phyloP scores from a whole-genome alignment of 176 grass and related monocot genomes.

The Olyra latifolia region DNA sequence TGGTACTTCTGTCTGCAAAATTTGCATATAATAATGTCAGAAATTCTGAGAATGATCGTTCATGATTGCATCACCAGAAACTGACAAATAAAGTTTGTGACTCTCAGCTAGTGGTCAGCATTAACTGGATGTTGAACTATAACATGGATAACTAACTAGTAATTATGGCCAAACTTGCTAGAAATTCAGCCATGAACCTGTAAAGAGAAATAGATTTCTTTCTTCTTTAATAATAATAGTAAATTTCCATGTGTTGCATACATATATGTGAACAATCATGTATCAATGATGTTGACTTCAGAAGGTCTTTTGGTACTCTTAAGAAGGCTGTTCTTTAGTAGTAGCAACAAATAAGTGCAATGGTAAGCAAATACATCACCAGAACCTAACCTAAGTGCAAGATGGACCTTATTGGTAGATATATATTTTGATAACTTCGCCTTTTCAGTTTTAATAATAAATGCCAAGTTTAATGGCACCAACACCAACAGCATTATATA shows the following conservation, averaged over 20 bases:
- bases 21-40: constrained; percentile 38
- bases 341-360: background rate
- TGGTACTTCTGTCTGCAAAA: constrained; percentile 58
- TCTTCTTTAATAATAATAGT: background rate
- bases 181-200: background rate
- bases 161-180: background rate
- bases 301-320: background rate
- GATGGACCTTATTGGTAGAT: constrained; percentile 2
- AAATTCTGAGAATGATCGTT: background rate
- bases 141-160: constrained; percentile 19
- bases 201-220: background rate
- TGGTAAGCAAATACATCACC: background rate
- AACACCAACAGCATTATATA: background rate
- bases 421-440: background rate
- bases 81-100: background rate
- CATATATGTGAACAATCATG: background rate
- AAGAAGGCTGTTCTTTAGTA: background rate
- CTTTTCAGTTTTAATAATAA: background rate
- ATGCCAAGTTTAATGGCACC: background rate
- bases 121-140: background rate
- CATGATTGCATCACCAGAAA: constrained; percentile 12
- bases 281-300: background rate
- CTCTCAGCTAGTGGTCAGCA: constrained; percentile 1
- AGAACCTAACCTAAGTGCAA: constrained; percentile 13
- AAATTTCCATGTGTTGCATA: background rate